These are phyloP conservation scores for Pyrenophora graminea DNA, from an alignment of 2,329 filamentous ascomycete species.

Conservation along the genomic window DNA sequence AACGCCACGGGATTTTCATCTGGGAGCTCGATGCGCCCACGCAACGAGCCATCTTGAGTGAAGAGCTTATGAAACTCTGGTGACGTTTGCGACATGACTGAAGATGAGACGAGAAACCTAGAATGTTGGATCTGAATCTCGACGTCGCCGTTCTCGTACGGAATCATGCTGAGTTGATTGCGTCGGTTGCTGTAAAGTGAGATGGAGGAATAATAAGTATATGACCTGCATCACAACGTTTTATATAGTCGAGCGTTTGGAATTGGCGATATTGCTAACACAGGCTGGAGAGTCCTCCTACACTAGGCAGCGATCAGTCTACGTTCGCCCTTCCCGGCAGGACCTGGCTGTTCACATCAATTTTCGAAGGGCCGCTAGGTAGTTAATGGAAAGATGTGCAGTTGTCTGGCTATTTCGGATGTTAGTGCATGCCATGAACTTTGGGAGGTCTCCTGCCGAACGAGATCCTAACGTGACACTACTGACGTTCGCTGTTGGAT, in stretches of 20 bases:
- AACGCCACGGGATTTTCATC: slow-evolving; percentile 9
- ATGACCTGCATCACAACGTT: background rate
- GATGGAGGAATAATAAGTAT: background rate
- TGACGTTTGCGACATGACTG: slow-evolving; percentile 4
- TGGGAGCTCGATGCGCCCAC: slow-evolving; percentile 2
- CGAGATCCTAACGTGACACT: background rate
- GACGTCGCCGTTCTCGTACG: slow-evolving; percentile 2
- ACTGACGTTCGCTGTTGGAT: background rate
- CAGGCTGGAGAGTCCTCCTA: background rate
- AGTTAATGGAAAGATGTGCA: background rate
- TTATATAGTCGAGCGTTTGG: background rate
- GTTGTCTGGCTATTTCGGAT: slow-evolving; percentile 1
- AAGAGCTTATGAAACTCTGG: slow-evolving; percentile 13
- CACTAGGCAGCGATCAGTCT: too few species aligned
- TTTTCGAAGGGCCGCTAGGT: background rate
- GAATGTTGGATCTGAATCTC: background rate
- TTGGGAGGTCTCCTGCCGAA: background rate
- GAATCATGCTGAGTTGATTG: background rate
- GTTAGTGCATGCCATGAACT: background rate
- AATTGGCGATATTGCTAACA: background rate
- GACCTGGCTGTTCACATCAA: background rate
- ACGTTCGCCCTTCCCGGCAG: too few species aligned
- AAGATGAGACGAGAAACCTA: slow-evolving; percentile 8
- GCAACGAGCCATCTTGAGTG: background rate
- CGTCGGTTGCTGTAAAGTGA: background rate